Percentiles rank a stretch among this genome's conserved stretches.
Evolutionary conservation across 129 eudicot genomes (phyloP).

Genomic region (Saposhnikovia divaricata): DNA sequence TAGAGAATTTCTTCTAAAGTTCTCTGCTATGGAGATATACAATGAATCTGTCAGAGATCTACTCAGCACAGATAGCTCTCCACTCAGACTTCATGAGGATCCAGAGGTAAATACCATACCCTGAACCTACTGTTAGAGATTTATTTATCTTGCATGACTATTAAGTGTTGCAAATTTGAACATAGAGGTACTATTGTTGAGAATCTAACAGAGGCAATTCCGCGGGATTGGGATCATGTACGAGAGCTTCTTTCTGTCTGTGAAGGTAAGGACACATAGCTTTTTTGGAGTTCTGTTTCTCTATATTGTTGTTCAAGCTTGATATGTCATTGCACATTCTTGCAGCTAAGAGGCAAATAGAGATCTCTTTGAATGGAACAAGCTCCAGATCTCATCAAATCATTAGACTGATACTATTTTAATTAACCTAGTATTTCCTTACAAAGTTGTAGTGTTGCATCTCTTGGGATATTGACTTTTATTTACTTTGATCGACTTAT

Average conservation of each 20-base stretch:
- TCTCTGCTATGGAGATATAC: constrained; percentile 94
- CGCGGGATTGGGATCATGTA: constrained; percentile 75
- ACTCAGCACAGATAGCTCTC: constrained; percentile 56
- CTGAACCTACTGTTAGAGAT: neutral
- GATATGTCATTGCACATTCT: constrained; percentile 15
- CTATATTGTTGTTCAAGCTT: neutral
- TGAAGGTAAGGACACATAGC: constrained; percentile 47
- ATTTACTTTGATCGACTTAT: constrained; percentile 7
- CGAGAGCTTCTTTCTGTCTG: constrained; percentile 75
- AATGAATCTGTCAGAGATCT: constrained; percentile 94
- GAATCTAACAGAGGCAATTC: constrained; percentile 76
- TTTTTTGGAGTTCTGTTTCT: neutral
- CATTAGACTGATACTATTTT: constrained; percentile 65
- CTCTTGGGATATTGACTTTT: neutral
- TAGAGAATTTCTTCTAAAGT: constrained; percentile 72
- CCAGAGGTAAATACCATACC: constrained; percentile 54
- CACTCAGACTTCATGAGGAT: constrained; percentile 85
- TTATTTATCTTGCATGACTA: constrained; percentile 3
- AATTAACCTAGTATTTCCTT: neutral
- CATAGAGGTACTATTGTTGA: constrained; percentile 94
- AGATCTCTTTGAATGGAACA: constrained; percentile 73
- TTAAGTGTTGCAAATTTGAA: neutral
- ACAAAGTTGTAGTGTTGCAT: neutral
- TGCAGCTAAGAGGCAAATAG: constrained; percentile 94
- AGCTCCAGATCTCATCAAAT: constrained; percentile 99